Evolutionary conservation across 306 rosid genomes (phyloP), one percentile per base, ranked within the genome.

Genomic region (Lotus japonicus): DNA sequence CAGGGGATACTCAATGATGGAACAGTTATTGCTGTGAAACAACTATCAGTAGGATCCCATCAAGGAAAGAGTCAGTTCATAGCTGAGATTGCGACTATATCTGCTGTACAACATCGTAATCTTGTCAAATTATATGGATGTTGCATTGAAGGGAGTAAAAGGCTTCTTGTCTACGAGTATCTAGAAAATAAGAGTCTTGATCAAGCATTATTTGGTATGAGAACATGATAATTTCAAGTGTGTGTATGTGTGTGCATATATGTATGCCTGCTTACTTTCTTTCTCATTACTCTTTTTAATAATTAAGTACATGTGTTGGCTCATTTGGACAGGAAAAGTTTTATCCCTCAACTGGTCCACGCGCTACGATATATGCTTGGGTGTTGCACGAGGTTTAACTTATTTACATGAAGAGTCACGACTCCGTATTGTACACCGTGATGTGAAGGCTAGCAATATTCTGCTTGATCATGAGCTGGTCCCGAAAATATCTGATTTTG

Each of bases 11-110:
- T 87, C 41, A 21, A 75, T 18, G 95, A 92, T 78, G 96, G 96
- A 54, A 89, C 92, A 79, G 86, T 77, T 12, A 68, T 88, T 50
- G 96, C 88, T 13, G 97, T 84, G 66, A 92, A 89, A 79, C 97
- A 92, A 81, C 79, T 89, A 21, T 89, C 96, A 17, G 71, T 80
- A 42, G 84, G 69, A 56, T 92, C 96, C 58, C 95, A 82, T 71
- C 96, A 89, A 84, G 96, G 97, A 77, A 88, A 87, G 71, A 79
- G 60, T 58, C 97, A 91, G 59, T 91, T 91, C 73, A 81, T 88
- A 53, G 42, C 95, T 42, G 97, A 92, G 81, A 89, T 92, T 71
- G 95, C 91, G 14, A 89, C 95, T 35, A 87, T 88, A 79, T 89
- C 97, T 33, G 84, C 86, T 2, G 97, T 92, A 38, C 96, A 89